Percentiles rank a stretch among this genome's conserved stretches.
Evolutionary conservation across 345 rosid genomes (phyloP).

Genomic region (Citrus sinensis): DNA sequence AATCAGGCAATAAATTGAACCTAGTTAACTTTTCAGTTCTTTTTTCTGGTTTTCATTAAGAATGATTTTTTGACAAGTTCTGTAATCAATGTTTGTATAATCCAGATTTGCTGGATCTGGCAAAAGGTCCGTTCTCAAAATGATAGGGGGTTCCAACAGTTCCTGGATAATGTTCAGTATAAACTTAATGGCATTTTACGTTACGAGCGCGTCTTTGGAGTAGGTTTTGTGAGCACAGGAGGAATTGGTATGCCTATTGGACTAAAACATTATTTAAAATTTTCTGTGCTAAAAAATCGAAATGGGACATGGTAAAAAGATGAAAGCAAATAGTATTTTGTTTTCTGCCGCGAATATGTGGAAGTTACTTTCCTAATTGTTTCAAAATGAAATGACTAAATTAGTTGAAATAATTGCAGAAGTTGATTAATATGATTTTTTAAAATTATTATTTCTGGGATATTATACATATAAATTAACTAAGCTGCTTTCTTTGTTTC

Average conservation of each 20-base stretch:
- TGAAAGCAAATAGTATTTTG: neutral
- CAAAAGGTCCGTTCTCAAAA: conserved; percentile 71
- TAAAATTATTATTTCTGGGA: neutral
- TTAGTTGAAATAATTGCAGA: neutral
- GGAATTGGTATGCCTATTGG: conserved; percentile 64
- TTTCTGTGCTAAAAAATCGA: neutral
- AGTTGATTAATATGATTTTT: neutral
- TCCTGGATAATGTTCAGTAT: conserved; percentile 94
- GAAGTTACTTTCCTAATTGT: neutral
- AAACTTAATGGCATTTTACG: conserved; percentile 78
- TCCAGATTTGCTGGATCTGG: conserved; percentile 98
- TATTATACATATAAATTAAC: neutral
- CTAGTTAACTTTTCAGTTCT: conserved; percentile 2
- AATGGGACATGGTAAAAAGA: neutral
- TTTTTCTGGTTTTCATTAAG: conserved; percentile 10
- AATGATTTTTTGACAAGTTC: conserved; percentile 13
- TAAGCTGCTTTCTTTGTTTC: neutral
- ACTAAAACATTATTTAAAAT: neutral
- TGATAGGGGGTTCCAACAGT: conserved; percentile 90
- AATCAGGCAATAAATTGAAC: conserved; percentile 61
- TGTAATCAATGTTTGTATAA: conserved; percentile 2
- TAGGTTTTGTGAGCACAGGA: conserved; percentile 94
- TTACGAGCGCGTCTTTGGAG: conserved; percentile 92
- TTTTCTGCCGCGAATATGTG: neutral
- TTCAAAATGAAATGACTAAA: neutral